Conservation (phyloP, 768 basidiomycete species). For the Suillus tomentosus region DNA sequence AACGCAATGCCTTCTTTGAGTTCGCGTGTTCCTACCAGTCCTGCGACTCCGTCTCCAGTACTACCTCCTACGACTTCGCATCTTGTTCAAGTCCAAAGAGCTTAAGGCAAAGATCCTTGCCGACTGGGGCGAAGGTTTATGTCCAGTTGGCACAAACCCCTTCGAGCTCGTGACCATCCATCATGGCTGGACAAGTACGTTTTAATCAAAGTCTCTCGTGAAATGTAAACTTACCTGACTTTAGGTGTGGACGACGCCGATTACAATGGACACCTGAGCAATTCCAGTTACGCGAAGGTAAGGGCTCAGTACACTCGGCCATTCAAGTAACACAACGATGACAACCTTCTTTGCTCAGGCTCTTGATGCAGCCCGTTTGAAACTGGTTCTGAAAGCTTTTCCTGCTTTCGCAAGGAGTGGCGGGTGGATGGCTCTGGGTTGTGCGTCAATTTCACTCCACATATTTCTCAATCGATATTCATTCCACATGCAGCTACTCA, state of each 20-base stretch:
- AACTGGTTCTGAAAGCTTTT: slow-evolving; percentile 49
- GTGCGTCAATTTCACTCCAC: slow-evolving; percentile 17
- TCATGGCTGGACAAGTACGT: slow-evolving; percentile 56
- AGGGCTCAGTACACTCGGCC: slow-evolving; percentile 8
- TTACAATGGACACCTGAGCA: slow-evolving; percentile 75
- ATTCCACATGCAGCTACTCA: slow-evolving; percentile 51
- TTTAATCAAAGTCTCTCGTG: background rate
- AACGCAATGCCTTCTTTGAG: slow-evolving; percentile 29
- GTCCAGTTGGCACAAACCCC: slow-evolving; percentile 59
- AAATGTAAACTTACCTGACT: slow-evolving; percentile 6
- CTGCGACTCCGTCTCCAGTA: slow-evolving; percentile 37
- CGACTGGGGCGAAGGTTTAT: slow-evolving; percentile 48
- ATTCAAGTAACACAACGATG: background rate
- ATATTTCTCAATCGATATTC: background rate
- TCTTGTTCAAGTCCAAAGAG: slow-evolving; percentile 40
- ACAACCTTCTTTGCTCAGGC: slow-evolving; percentile 27
- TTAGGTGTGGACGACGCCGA: slow-evolving; percentile 73
- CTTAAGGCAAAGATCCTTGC: slow-evolving; percentile 36
- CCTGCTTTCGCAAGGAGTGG: slow-evolving; percentile 59
- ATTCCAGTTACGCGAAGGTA: slow-evolving; percentile 80
- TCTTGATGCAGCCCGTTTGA: slow-evolving; percentile 51
- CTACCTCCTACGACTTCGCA: slow-evolving; percentile 35
- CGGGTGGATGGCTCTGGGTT: slow-evolving; percentile 62
- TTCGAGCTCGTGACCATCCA: slow-evolving; percentile 46
- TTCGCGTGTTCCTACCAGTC: slow-evolving; percentile 56